A percentile compares a stretch with the other conserved stretches of the same genome.
Evolutionary conservation across 108 stramenopile species (phyloP).

Genomic region (Nitzschia inconspicua): DNA sequence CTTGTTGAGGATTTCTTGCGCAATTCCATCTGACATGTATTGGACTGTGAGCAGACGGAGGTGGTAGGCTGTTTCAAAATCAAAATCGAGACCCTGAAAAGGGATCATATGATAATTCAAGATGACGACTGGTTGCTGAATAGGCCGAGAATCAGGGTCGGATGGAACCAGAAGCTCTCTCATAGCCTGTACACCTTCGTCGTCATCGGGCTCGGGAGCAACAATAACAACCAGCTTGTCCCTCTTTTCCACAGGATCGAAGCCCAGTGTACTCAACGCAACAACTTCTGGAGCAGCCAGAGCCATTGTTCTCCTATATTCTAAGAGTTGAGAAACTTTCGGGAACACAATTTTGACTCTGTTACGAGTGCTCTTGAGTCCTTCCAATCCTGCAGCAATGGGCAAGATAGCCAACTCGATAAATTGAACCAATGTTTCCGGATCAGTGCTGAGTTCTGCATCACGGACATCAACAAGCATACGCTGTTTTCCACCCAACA

Average conservation of each 20-base stretch:
- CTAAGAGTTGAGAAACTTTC: conserved; percentile 78
- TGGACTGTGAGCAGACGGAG: conserved; percentile 80
- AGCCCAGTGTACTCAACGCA: conserved; percentile 77
- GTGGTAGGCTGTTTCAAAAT: conserved; percentile 81
- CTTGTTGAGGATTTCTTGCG: conserved; percentile 42
- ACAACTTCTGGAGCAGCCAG: conserved; percentile 85
- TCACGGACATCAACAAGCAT: conserved; percentile 91
- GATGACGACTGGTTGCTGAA: conserved; percentile 71
- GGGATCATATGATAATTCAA: conserved; percentile 89
- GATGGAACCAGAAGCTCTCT: conserved; percentile 56
- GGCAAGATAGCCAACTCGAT: conserved; percentile 83
- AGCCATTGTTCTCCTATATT: conserved; percentile 78
- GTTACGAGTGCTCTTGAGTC: conserved; percentile 58
- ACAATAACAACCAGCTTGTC: conserved; percentile 84
- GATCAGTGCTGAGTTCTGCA: conserved; percentile 77
- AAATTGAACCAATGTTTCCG: conserved; percentile 77
- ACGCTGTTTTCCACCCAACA: conserved; percentile 84
- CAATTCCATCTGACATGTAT: conserved; percentile 63
- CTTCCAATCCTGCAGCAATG: conserved; percentile 84
- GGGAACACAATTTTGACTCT: conserved; percentile 90
- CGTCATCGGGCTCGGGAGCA: conserved; percentile 81
- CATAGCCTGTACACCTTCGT: conserved; percentile 67
- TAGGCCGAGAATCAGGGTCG: conserved; percentile 24
- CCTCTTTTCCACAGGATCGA: conserved; percentile 76
- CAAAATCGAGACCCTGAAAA: conserved; percentile 44